Conservation (phyloP, 352 stramenopile genomes). For the Blastocystis sp. region DNA sequence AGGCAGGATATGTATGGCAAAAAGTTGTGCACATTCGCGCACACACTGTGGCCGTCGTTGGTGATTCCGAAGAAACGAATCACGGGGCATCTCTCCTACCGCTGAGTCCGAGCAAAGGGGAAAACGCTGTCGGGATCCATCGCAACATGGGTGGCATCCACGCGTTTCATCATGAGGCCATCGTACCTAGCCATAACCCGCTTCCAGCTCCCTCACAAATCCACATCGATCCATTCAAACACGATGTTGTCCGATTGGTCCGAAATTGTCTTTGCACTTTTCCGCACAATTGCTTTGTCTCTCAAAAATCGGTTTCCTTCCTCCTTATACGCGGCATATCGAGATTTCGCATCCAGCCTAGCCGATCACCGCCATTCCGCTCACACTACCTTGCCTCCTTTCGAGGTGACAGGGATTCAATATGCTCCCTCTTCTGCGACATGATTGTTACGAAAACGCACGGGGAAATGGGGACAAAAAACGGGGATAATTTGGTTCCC, state of each 20-base stretch:
- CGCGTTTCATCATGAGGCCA: conserved; percentile 63
- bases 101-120: conserved; percentile 51
- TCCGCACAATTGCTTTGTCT: background rate
- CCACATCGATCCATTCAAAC: conserved; percentile 96
- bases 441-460: background rate
- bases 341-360: background rate
- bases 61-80: conserved; percentile 94
- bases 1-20: conserved; percentile 82
- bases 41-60: conserved; percentile 87
- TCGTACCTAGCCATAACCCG: conserved; percentile 63
- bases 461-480: background rate
- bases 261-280: background rate
- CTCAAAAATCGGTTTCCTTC: conserved; percentile 5
- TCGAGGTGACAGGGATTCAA: background rate
- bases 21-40: conserved; percentile 94
- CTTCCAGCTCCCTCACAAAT: conserved; percentile 83
- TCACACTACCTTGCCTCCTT: background rate
- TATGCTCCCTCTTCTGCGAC: background rate
- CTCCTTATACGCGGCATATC: conserved; percentile 1
- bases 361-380: background rate
- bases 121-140: conserved; percentile 45
- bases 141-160: conserved; percentile 12
- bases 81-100: conserved; percentile 80
- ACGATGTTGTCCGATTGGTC: conserved; percentile 68
- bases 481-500: background rate